A percentile compares a stretch with the other conserved stretches of the same genome.
These are phyloP conservation scores for Galerina sulciceps DNA, from an alignment of 768 basidiomycete species.

Conservation along the genomic window DNA sequence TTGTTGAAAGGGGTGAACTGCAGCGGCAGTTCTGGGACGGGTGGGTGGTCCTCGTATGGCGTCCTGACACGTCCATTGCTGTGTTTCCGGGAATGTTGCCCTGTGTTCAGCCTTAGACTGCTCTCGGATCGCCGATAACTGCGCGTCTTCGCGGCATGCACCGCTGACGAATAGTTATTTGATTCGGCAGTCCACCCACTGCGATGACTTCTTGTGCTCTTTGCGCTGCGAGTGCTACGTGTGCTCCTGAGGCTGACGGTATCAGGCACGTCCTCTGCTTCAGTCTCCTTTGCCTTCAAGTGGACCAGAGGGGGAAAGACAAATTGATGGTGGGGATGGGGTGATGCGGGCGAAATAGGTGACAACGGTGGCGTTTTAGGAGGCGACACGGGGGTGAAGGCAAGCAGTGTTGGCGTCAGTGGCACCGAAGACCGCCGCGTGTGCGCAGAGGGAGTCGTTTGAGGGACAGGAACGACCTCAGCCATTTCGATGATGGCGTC, in stretches of 20 bases:
- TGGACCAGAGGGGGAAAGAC: slow-evolving; percentile 24
- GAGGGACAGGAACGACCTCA: slow-evolving; percentile 45
- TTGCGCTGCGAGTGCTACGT: slow-evolving; percentile 32
- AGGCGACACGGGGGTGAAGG: slow-evolving; percentile 22
- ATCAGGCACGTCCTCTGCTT: slow-evolving; percentile 36
- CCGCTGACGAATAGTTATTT: slow-evolving; percentile 40
- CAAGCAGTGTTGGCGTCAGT: slow-evolving; percentile 26
- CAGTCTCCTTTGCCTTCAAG: slow-evolving; percentile 26
- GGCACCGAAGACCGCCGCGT: slow-evolving; percentile 22
- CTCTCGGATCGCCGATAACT: slow-evolving; percentile 68
- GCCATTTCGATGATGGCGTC: slow-evolving; percentile 51
- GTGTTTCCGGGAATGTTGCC: slow-evolving; percentile 22
- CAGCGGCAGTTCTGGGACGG: slow-evolving; percentile 35
- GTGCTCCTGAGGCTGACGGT: slow-evolving; percentile 42
- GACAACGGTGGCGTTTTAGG: slow-evolving; percentile 16
- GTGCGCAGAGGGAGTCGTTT: slow-evolving; percentile 18
- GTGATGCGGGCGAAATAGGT: slow-evolving; percentile 13
- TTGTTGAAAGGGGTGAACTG: slow-evolving; percentile 27
- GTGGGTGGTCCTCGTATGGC: slow-evolving; percentile 33
- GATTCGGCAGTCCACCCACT: slow-evolving; percentile 34
- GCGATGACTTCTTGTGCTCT: slow-evolving; percentile 37
- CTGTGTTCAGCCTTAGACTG: slow-evolving; percentile 64
- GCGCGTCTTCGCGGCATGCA: slow-evolving; percentile 68
- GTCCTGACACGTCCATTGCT: slow-evolving; percentile 23
- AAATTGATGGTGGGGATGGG: slow-evolving; percentile 18